Evolutionary conservation across 352 stramenopile species (phyloP).

Genomic region (Pythium apleroticum): DNA sequence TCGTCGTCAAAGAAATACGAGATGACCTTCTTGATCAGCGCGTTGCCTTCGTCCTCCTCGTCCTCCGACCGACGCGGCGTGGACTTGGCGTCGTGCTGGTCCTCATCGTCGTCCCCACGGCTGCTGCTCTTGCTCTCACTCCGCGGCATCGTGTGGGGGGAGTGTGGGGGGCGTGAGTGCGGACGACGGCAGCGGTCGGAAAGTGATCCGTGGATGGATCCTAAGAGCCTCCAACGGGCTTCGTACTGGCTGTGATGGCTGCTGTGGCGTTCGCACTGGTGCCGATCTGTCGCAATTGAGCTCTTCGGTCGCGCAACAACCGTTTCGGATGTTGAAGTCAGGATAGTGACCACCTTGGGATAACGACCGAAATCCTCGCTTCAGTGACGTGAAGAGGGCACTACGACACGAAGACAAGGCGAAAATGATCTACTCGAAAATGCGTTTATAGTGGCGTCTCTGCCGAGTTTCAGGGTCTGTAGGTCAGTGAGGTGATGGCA

Average conservation of each 20-base stretch:
- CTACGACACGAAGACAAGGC: background rate
- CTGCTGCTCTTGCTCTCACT: constrained; percentile 28
- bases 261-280: background rate
- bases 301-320: background rate
- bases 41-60: constrained; percentile 11
- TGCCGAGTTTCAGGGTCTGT: background rate
- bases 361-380: background rate
- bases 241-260: background rate
- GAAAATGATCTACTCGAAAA: constrained; percentile 1
- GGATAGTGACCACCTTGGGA: constrained; percentile 3
- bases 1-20: constrained; percentile 82
- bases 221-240: background rate
- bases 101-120: constrained; percentile 26
- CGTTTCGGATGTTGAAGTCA: constrained; percentile 28
- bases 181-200: background rate
- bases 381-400: background rate
- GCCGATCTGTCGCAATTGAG: constrained; percentile 3
- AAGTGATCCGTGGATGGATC: constrained; percentile 3
- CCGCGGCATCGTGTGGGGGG: constrained; percentile 10
- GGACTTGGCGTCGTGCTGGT: constrained; percentile 18
- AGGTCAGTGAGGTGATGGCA: background rate
- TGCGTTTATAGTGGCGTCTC: constrained; percentile 9
- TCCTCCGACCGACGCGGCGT: constrained; percentile 5
- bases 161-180: background rate
- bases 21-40: constrained; percentile 62